A percentile compares a stretch with the other conserved stretches of the same genome.
Conservation (phyloP, 257 asterid species). For the Cynanchum wilfordii region DNA sequence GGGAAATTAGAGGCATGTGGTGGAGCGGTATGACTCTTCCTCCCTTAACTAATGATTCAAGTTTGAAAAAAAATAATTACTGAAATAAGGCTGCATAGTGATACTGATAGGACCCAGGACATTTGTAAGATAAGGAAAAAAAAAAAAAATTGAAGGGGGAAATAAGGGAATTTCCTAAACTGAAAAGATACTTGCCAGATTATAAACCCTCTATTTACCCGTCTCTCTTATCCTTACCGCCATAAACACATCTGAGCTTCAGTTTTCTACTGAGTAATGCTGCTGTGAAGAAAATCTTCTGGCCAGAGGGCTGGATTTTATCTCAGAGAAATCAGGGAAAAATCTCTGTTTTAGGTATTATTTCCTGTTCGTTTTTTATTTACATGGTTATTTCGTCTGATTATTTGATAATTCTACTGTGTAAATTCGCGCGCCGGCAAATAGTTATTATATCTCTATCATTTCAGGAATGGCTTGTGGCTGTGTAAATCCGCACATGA, state of each 20-base stretch:
- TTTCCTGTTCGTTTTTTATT: background rate
- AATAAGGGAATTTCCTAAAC: no score
- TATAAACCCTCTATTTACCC: background rate
- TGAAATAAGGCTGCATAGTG: no score
- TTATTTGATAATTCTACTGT: background rate
- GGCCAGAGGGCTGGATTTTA: background rate
- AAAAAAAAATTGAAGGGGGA: no score
- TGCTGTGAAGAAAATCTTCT: background rate
- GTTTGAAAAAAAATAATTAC: no score
- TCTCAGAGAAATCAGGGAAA: background rate
- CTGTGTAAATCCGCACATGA: slow-evolving; percentile 36
- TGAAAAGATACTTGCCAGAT: no score
- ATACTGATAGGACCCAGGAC: no score
- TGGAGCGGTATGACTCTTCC: no score
- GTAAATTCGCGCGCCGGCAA: no score
- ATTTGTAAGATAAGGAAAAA: no score
- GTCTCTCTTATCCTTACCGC: background rate
- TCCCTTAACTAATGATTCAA: no score
- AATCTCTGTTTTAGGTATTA: background rate
- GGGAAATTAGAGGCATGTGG: no score
- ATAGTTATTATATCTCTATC: background rate
- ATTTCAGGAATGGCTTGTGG: slow-evolving; percentile 58
- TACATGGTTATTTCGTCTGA: background rate
- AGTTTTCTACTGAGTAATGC: background rate
- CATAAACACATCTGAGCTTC: background rate